These are phyloP conservation scores for Kluyveromyces aestuarii DNA, from an alignment of 805 yeast species.

Conservation along the genomic window DNA sequence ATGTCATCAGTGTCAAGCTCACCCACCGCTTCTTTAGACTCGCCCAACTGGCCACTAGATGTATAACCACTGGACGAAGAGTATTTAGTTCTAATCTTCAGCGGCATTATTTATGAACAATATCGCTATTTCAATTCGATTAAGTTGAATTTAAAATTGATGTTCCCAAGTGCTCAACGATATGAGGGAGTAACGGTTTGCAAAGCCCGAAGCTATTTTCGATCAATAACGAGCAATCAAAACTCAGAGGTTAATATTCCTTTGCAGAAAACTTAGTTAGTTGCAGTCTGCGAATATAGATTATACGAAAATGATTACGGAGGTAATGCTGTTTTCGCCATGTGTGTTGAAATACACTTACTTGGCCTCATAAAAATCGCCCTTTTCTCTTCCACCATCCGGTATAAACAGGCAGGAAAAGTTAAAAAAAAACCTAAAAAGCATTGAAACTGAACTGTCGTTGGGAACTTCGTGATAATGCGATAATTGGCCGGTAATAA, in stretches of 20 bases:
- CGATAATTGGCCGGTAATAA: no score
- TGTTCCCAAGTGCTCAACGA: not conserved
- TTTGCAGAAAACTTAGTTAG: no score
- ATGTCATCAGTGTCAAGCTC: conserved; percentile 51
- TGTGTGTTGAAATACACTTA: not conserved
- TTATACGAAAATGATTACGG: no score
- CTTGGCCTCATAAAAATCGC: not conserved
- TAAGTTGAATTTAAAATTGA: not conserved
- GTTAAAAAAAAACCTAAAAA: no score
- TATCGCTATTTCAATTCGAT: not conserved
- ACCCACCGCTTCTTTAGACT: conserved; percentile 5
- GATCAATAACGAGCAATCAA: no score
- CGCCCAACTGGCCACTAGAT: not conserved
- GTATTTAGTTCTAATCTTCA: not conserved
- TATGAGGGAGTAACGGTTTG: not conserved
- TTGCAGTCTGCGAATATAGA: no score
- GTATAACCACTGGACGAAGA: not conserved
- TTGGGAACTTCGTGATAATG: not conserved
- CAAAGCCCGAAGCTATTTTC: no score
- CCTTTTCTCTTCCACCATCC: not conserved
- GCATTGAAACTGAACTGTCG: not conserved
- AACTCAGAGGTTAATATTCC: no score
- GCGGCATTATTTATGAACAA: not conserved
- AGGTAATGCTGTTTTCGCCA: not conserved
- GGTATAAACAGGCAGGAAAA: not conserved